phyloP scores from a whole-genome alignment of 768 basidiomycete genomes.

The Tulasnella calospora region DNA sequence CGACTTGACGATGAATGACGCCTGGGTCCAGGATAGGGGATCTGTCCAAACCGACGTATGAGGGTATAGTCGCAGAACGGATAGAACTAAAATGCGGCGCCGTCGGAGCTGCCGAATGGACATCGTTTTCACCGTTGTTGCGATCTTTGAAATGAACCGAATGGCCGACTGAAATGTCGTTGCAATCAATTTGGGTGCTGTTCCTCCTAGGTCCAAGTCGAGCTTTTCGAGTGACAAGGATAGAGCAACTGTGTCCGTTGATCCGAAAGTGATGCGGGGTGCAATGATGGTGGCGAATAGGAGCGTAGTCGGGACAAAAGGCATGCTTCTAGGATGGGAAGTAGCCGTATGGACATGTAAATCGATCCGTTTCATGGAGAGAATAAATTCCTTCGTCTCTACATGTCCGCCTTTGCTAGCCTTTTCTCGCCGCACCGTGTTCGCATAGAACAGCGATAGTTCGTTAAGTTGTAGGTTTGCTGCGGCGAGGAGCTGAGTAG shows the following conservation, averaged over 20 bases:
- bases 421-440: not conserved
- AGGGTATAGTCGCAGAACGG: constrained; percentile 18
- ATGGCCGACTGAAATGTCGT: constrained; percentile 2
- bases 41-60: constrained; percentile 39
- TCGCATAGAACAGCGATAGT: not conserved
- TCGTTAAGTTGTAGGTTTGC: constrained; percentile 9
- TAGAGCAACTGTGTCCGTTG: not conserved
- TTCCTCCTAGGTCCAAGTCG: not conserved
- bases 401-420: not conserved
- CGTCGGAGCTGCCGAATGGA: not conserved
- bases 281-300: not conserved
- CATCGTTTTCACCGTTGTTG: constrained; percentile 21
- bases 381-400: not conserved
- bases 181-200: not conserved
- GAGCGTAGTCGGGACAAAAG: constrained; percentile 11
- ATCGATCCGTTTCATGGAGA: not conserved
- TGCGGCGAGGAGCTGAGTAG: constrained; percentile 19
- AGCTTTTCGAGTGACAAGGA: not conserved
- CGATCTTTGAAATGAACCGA: constrained; percentile 17
- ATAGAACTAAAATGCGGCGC: not conserved
- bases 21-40: constrained; percentile 76
- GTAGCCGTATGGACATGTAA: constrained; percentile 21
- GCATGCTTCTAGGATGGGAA: constrained; percentile 19
- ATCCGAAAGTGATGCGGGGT: not conserved
- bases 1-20: constrained; percentile 74